Evolutionary conservation across 495 filamentous ascomycete species (phyloP), one percentile per base, ranked within the genome.

Genomic region (Rusavskia elegans): DNA sequence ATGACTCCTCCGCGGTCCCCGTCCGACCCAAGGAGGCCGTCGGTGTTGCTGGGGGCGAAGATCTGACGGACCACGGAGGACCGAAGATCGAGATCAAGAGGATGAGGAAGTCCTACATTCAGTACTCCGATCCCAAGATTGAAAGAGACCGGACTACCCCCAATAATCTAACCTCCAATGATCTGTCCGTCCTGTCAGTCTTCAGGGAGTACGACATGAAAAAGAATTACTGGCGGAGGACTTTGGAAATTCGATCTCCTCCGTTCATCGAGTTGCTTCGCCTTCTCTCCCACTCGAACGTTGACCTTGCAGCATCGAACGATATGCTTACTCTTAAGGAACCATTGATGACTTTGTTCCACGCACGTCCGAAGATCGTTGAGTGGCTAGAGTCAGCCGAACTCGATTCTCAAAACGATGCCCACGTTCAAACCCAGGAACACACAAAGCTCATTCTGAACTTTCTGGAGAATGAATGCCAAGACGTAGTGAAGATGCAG

Each of bases 271-370:
- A 53, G 0, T 40, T 52, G 20, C 52, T 57, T n/a, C 21, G 29
- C 13, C 5, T 49, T 35, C 39, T 52, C 10, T 16, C 44, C 17
- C 5, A 23, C 6, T 52, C 46, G 20, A 48, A 38, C 16, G 44
- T 40, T 41, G 55, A 57, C 10, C 3, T 50, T 32, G 35, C 37
- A 29, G 27, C 30, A 29, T n/a, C 51, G 1, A 51, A 59, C 17
- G 51, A 45, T 16, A 30, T 19, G 20, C 48, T 57, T 11, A 21
- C 42, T 16, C 41, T 59, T 10, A 44, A 11, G 11, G 58, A 60
- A 37, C 58, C 58, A 19, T 32, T 60, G 4, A 50, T 60, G 52
- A 41, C 44, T 16, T 35, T 60, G 11, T 57, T 60, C 55, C 55
- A 57, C 30, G 55, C 55, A 23, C 55, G 55, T 3, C 19, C 45